A percentile compares a stretch with the other conserved stretches of the same genome.
phyloP scores from a whole-genome alignment of 805 yeast species.

The Metschnikowia vanudenii region DNA sequence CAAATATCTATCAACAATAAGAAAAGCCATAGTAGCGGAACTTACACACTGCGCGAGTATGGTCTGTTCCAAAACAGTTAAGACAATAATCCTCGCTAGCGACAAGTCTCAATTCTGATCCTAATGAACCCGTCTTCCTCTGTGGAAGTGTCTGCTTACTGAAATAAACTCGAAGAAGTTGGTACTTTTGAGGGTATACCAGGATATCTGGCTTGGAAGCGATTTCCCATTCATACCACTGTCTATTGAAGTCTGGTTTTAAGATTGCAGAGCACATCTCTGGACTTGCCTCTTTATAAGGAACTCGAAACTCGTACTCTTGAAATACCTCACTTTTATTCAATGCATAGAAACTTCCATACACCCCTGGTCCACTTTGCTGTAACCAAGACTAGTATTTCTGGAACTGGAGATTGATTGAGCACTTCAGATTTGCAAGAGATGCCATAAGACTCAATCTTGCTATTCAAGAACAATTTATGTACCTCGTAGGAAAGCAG shows the following conservation, averaged over 20 bases:
- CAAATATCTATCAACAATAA: too few species aligned
- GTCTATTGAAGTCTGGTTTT: neutral
- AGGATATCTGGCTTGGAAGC: conserved; percentile 1
- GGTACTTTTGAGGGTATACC: neutral
- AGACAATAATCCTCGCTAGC: neutral
- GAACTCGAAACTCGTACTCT: neutral
- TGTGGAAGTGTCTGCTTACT: too few species aligned
- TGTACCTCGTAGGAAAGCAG: neutral
- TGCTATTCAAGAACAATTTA: neutral
- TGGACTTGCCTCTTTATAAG: neutral
- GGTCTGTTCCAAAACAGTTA: conserved; percentile 2
- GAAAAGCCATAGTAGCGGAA: too few species aligned
- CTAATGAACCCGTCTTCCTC: neutral
- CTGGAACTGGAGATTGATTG: neutral
- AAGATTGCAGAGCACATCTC: neutral
- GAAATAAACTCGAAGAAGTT: neutral
- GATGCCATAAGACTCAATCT: neutral
- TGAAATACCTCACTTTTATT: neutral
- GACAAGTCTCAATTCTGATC: neutral
- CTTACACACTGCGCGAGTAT: too few species aligned
- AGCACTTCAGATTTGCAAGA: neutral
- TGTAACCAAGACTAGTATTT: neutral
- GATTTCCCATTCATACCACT: neutral
- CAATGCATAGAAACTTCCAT: neutral
- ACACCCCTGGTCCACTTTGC: neutral